A percentile compares a stretch with the other conserved stretches of the same genome.
These are phyloP conservation scores for Pleurotus citrinopileatus DNA, from an alignment of 768 basidiomycete genomes.

Conservation along the genomic window DNA sequence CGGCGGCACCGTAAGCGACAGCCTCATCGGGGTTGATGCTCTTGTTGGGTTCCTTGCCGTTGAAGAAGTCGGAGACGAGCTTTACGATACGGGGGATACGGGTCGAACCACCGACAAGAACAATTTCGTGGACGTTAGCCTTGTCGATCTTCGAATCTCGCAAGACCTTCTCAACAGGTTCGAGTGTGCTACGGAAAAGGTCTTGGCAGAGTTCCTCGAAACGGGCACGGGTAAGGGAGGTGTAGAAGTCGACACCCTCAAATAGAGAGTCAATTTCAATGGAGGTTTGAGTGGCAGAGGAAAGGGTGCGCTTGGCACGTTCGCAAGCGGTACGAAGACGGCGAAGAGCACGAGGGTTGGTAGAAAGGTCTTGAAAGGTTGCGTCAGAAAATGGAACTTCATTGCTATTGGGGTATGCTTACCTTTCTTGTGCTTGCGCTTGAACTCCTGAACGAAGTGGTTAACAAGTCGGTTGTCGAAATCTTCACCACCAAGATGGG, in stretches of 20 bases:
- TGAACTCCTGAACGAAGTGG: conserved; percentile 96
- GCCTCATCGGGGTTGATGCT: conserved; percentile 99
- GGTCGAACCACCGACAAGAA: conserved; percentile 97
- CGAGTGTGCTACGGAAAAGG: conserved; percentile 90
- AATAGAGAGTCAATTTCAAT: conserved; percentile 98
- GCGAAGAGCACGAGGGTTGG: conserved; percentile 93
- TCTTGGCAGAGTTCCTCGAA: conserved; percentile 97
- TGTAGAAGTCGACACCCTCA: conserved; percentile 98
- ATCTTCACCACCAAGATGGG: conserved; percentile 99
- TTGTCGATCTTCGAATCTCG: conserved; percentile 99
- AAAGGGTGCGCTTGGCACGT: conserved; percentile 97
- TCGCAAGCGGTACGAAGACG: conserved; percentile 98
- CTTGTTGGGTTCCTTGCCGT: conserved; percentile 98
- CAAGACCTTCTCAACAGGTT: conserved; percentile 97
- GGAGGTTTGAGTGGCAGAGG: conserved; percentile 93
- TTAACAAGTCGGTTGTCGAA: conserved; percentile 98
- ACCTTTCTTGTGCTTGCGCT: conserved; percentile 97
- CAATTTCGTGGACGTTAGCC: conserved; percentile 92
- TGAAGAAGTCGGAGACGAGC: conserved; percentile 97
- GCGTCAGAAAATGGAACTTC: conserved; percentile 11
- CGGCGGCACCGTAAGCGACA: conserved; percentile 99
- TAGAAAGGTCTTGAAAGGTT: conserved; percentile 63
- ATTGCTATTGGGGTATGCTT: too few relatives aligned
- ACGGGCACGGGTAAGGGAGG: conserved; percentile 95
- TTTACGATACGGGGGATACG: conserved; percentile 99